Conservation (phyloP, 78 protist species). For the Pigoraptor vietnamica region DNA sequence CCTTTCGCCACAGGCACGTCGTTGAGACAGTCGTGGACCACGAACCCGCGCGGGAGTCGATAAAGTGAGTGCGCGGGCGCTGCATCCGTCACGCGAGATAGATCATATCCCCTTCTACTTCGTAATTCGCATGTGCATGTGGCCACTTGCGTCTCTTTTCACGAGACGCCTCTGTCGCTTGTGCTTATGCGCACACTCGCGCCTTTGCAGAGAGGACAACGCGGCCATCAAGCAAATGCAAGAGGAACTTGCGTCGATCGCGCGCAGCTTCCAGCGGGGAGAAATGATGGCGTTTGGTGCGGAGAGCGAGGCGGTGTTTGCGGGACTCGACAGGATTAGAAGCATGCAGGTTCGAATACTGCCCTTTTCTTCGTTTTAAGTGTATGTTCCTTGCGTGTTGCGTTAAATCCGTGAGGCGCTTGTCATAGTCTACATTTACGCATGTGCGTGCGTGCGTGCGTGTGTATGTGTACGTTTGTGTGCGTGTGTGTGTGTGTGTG, state of each 20-base stretch:
- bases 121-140: no score
- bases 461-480: no score
- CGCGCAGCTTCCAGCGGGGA: neutral
- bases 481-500: no score
- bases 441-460: no score
- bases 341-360: neutral
- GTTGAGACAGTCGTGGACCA: neutral
- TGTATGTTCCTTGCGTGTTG: no score
- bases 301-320: neutral
- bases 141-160: neutral
- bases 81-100: no score
- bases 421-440: no score
- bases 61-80: neutral
- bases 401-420: no score
- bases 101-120: no score
- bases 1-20: neutral
- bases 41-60: neutral
- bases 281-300: neutral
- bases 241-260: neutral
- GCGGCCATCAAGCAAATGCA: neutral
- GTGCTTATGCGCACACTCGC: neutral
- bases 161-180: neutral
- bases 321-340: neutral
- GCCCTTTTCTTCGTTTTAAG: no score
- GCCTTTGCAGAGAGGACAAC: neutral